Evolutionary conservation across 495 filamentous ascomycete genomes (phyloP), one percentile per base, ranked within the genome.

Genomic region (Penicillium angulare): DNA sequence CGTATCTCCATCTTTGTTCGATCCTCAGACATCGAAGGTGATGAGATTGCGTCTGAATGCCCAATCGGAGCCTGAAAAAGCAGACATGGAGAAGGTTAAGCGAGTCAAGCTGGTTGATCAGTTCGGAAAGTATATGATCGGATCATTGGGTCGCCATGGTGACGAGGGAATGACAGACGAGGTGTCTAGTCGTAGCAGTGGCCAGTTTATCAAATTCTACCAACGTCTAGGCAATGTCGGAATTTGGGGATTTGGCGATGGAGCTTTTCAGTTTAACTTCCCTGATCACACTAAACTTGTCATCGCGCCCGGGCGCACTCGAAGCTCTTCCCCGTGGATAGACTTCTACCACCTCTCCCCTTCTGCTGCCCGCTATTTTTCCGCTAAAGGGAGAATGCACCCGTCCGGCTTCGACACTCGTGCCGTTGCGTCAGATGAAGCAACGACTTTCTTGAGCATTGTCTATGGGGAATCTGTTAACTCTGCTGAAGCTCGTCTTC

Each of bases 261-360:
- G 91, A 1, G 85, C 89, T 56, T 84, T 96, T 59, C 89, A 92
- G 81, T 88, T 96, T 71, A 97, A 98, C 68, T 98, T 97, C 71
- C 91, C 92, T 6, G 93, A 98, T 56, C 93, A 98, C 64, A 97
- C 93, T 23, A 98, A 98, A 65, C 78, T 96, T 21, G 82, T 95
- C 3, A 73, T 96, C 40, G 87, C 89, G 27, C 76, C 82, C 7
- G 82, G 85, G 31, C 89, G 84, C 21, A 86, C 78, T 1, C 64
- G 74, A 47, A 74, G 63, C 48, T 74, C 72, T 0, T 74, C 74
- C 0, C 74, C 72, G 1, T 88, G 86, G 80, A 82, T 89, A 55
- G 86, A 92, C 67, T 93, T 93, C 64, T 90, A 88, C 72, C 87
- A 90, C 60, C 81, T 95, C 5, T 86, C 89, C 0, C 68, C 83